Base-by-base conservation (phyloP, 2,329 filamentous ascomycete genomes). In the Epichloe brachyelytri region DNA sequence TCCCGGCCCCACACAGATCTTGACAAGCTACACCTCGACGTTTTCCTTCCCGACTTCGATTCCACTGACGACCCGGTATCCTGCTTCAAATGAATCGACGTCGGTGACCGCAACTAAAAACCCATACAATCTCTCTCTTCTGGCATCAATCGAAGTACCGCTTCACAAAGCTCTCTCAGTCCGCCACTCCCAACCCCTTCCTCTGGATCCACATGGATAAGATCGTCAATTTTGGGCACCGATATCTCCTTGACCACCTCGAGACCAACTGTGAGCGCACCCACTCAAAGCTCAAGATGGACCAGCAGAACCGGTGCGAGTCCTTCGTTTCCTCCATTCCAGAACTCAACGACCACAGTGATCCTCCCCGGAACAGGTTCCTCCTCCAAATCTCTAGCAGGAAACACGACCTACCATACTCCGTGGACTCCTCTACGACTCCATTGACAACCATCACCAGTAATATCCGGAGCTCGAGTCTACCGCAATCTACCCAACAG, bases 301-400 rank as follows among this genome's bases (percentile, higher is more conserved):
- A 40, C 38, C 20, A 52, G 36, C 20, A 34, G n/a, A 19, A 46
- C 37, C 14, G 10, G 37, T 15, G 11, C 14, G 4, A 44, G 14
- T 15, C 20, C 40, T 12, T 43, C 47, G 6, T 11, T 17, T 17
- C 48, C 48, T 30, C 51, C 51, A 2, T 53, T 50, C 17, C 48
- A 17, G 20, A 53, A 53, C 43, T 46, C 41, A n/a, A 49, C 49
- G 22, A 49, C 41, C 15, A 40, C 22, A 10, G 7, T 74, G 67
- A 2, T 6, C n/a, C 12, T 17, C 8, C 22, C 48, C 17, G 40
- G 30, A 19, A 49, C 30, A 43, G 33, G 39, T 7, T 15, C 26
- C 5, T 26, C 40, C n/a, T 17, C 33, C 39, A 43, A 12, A 7
- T 10, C 30, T n/a, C 22, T 8, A 10, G 37, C 5, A 12, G 41